These are phyloP conservation scores for Phytophthora litchii DNA, from an alignment of 352 stramenopile species.

Conservation along the genomic window DNA sequence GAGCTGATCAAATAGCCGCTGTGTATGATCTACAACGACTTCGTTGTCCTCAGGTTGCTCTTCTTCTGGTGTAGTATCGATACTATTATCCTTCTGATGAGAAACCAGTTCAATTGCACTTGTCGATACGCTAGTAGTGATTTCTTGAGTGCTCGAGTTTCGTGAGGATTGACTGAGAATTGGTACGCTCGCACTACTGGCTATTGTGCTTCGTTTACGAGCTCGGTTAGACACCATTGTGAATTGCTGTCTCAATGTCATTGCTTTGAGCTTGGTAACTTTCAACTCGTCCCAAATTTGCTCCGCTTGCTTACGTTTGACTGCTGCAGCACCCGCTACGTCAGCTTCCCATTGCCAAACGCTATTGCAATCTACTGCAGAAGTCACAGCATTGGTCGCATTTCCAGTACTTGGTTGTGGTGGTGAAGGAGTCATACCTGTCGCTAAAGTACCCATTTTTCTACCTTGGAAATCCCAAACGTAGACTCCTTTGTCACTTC, in stretches of 20 bases:
- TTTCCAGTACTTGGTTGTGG: slow-evolving; percentile 3
- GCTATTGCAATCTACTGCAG: neutral
- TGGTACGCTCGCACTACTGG: slow-evolving; percentile 32
- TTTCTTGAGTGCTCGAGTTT: slow-evolving; percentile 9
- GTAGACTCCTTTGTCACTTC: slow-evolving; percentile 62
- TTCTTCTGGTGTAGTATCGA: neutral
- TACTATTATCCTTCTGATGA: neutral
- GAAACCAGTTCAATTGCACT: slow-evolving; percentile 14
- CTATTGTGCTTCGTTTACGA: slow-evolving; percentile 28
- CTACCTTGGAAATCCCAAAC: slow-evolving; percentile 63
- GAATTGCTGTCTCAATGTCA: slow-evolving; percentile 29
- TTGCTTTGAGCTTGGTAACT: slow-evolving; percentile 43
- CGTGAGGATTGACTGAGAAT: slow-evolving; percentile 20
- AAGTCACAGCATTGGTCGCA: neutral
- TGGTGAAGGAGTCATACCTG: slow-evolving; percentile 8
- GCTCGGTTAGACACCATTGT: slow-evolving; percentile 25
- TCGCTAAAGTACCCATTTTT: slow-evolving; percentile 42
- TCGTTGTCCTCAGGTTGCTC: slow-evolving; percentile 21
- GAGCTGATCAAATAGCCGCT: slow-evolving; percentile 71
- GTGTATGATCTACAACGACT: slow-evolving; percentile 21
- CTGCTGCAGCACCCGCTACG: slow-evolving; percentile 28
- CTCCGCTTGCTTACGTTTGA: slow-evolving; percentile 58
- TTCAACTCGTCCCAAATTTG: slow-evolving; percentile 70
- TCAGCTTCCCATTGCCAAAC: slow-evolving; percentile 65
- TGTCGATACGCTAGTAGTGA: slow-evolving; percentile 22